Percentiles rank a stretch among this genome's conserved stretches.
phyloP scores from a whole-genome alignment of 208 protist species.

The Trypanosoma congolense region DNA sequence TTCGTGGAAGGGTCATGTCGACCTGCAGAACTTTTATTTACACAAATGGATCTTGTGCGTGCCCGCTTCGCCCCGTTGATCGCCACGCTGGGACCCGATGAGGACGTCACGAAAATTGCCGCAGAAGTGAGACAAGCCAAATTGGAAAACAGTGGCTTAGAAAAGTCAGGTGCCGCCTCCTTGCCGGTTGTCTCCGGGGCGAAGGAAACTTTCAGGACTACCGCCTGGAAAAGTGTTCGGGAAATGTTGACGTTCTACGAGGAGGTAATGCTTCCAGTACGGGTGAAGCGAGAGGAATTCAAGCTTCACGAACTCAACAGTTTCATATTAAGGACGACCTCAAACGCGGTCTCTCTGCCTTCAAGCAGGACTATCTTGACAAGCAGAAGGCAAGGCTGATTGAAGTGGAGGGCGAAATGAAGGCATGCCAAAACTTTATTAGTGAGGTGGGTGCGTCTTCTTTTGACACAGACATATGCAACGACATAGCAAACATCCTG shows the following conservation, averaged over 20 bases:
- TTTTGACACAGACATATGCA: constrained; percentile 74
- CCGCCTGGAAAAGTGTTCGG: constrained; percentile 49
- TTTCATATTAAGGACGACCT: constrained; percentile 89
- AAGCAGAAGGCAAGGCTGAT: constrained; percentile 64
- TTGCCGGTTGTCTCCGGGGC: constrained; percentile 39
- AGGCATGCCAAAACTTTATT: constrained; percentile 62
- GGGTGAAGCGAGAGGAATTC: constrained; percentile 47
- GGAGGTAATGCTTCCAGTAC: constrained; percentile 76
- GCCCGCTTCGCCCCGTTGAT: constrained; percentile 55
- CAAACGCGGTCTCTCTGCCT: constrained; percentile 80
- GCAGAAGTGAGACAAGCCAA: constrained; percentile 43
- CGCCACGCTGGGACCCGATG: constrained; percentile 34
- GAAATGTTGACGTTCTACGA: constrained; percentile 73
- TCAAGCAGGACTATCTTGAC: constrained; percentile 87
- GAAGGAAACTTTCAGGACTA: constrained; percentile 63
- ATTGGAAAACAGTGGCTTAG: constrained; percentile 21
- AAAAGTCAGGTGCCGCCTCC: too few relatives aligned
- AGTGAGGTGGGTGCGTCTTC: constrained; percentile 37
- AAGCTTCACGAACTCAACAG: constrained; percentile 55
- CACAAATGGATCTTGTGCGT: constrained; percentile 67
- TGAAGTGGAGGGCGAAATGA: constrained; percentile 64
- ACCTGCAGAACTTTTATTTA: constrained; percentile 48
- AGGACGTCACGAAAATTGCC: constrained; percentile 60
- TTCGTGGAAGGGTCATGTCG: constrained; percentile 52
- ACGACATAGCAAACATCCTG: constrained; percentile 85